Percentiles rank a stretch among this genome's conserved stretches.
Conservation (phyloP, 2,329 filamentous ascomycete genomes). For the Fusarium praegraminearum region DNA sequence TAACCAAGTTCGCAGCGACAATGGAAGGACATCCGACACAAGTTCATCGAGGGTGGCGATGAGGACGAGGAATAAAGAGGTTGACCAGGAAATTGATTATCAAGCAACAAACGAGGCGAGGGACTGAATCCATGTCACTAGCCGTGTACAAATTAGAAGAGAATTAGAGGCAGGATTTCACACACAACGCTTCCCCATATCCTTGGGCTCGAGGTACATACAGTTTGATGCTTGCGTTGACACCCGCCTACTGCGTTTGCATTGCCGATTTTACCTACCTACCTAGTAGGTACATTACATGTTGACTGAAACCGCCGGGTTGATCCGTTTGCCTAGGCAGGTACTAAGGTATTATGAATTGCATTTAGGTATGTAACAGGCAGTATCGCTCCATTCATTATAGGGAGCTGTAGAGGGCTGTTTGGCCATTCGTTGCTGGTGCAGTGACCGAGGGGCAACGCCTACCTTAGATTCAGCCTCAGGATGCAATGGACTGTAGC, state of each 20-base stretch:
- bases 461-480: slow-evolving; percentile 35
- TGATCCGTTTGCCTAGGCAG: slow-evolving; percentile 3
- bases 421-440: slow-evolving; percentile 26
- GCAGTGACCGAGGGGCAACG: slow-evolving; percentile 41
- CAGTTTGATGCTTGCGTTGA: not conserved
- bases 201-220: not conserved
- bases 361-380: too few relatives aligned
- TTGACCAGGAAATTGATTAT: slow-evolving; percentile 24
- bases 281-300: not conserved
- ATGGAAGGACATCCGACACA: slow-evolving; percentile 99
- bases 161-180: slow-evolving; percentile 48
- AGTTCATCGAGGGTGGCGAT: slow-evolving; percentile 80
- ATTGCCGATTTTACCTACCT: not conserved
- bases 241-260: not conserved
- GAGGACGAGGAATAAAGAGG: slow-evolving; percentile 50
- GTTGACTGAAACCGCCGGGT: slow-evolving; percentile 9
- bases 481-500: slow-evolving; percentile 37
- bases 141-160: slow-evolving; percentile 52
- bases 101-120: slow-evolving; percentile 38
- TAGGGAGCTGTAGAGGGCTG: not conserved
- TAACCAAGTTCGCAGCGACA: slow-evolving; percentile 75
- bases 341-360: not conserved
- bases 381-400: not conserved
- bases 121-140: slow-evolving; percentile 47
- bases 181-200: slow-evolving; percentile 35